A percentile compares a stretch with the other conserved stretches of the same genome.
Conservation (phyloP, 768 basidiomycete genomes). For the Boletus reticulatus region DNA sequence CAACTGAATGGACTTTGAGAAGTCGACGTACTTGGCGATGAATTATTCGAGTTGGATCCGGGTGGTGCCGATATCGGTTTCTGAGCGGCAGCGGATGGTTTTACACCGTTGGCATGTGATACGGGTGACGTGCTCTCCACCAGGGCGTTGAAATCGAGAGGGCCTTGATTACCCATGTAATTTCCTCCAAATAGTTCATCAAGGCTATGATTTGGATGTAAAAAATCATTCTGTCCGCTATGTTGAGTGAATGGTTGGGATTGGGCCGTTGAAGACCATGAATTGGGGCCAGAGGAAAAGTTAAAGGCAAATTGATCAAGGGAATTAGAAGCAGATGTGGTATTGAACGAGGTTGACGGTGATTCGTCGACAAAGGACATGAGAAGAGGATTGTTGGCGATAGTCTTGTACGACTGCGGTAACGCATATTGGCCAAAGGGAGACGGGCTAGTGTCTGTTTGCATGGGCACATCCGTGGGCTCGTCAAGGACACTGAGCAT, state of each 20-base stretch:
- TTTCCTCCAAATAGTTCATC: constrained; percentile 48
- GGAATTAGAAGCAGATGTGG: constrained; percentile 17
- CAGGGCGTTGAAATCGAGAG: constrained; percentile 34
- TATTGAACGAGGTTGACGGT: constrained; percentile 22
- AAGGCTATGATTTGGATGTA: constrained; percentile 27
- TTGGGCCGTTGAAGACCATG: constrained; percentile 22
- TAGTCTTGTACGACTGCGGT: constrained; percentile 62
- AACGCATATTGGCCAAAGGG: constrained; percentile 49
- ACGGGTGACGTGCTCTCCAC: constrained; percentile 45
- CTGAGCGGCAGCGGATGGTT: constrained; percentile 13
- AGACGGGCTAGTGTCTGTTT: constrained; percentile 49
- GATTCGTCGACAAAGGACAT: constrained; percentile 74
- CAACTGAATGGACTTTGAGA: constrained; percentile 29
- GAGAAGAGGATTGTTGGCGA: constrained; percentile 81
- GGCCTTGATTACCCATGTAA: constrained; percentile 30
- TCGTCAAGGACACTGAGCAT: constrained; percentile 66
- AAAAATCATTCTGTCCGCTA: constrained; percentile 22
- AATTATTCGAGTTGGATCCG: constrained; percentile 17
- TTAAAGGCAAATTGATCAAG: constrained; percentile 46
- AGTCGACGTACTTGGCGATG: constrained; percentile 26
- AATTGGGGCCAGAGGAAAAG: constrained; percentile 36
- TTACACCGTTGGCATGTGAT: constrained; percentile 37
- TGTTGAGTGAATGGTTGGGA: constrained; percentile 19
- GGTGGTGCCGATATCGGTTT: constrained; percentile 13
- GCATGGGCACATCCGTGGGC: constrained; percentile 55